Base-by-base conservation (phyloP, 208 protist genomes). In the Crithidia mellificae region DNA sequence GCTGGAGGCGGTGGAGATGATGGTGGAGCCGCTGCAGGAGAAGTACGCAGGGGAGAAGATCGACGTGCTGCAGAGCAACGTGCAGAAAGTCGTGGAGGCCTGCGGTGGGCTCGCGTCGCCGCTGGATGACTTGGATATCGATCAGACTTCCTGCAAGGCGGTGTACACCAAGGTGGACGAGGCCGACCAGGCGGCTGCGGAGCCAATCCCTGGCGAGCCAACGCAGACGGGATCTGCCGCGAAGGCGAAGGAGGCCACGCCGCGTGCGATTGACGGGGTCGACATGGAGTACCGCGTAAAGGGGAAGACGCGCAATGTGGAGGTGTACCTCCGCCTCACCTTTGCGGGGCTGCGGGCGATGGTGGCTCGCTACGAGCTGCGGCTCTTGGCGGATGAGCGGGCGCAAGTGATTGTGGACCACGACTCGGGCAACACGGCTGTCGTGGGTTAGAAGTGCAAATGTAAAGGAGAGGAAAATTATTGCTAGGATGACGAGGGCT, bases 241-340 rank as follows among this genome's bases (percentile, higher is more conserved):
- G n/a, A n/a, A n/a, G 22, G 15, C 30, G 39, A 57, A 51, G 14
- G 43, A 69, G 36, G 43, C 43, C 17, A 72, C 50, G 15, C 20
- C 56, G n/a, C 19, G 32, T 17, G 62, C 63, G 49, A 71, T 70
- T 1, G 44, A 78, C 15, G 83, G 84, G 6, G 80, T 94, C 11
- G 80, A 92, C 30, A 84, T 94, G 79, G 49, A 46, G 32, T 94
- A 85, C 63, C 52, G 73, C 22, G 75, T 96, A 27, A 61, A 68
- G 38, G 85, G 91, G 6, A 58, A 63, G 17, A 57, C 36, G 6
- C 74, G 88, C 7, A 74, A 91, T 53, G 39, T 90, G 32, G 73
- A 91, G 46, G 88, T 89, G 65, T 63, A 69, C 14, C 24, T 96
- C n/a, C 63, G 78, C 20, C 50, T 96, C n/a, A 74, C 63, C 22